These are phyloP conservation scores for Aureobasidium sp. DNA, from an alignment of 2,329 filamentous ascomycete species.

Conservation along the genomic window DNA sequence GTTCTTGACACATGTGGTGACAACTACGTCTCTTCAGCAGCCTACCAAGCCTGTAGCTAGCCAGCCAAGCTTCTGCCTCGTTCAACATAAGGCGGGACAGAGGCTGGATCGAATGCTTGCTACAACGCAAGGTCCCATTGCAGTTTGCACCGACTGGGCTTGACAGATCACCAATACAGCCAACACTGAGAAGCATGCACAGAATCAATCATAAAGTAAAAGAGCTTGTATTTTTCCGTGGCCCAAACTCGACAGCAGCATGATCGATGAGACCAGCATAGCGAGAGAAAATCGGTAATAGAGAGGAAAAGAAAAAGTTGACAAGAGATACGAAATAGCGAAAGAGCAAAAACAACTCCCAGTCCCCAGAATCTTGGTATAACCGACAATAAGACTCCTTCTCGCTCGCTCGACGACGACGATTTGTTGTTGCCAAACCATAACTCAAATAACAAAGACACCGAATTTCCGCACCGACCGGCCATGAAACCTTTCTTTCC, in stretches of 20 bases:
- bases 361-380: constrained; percentile 15
- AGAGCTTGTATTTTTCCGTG: constrained; percentile 10
- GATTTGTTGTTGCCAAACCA: constrained; percentile 12
- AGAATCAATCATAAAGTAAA: background rate
- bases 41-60: background rate
- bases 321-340: constrained; percentile 14
- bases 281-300: background rate
- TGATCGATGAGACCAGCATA: background rate
- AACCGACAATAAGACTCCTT: constrained; percentile 11
- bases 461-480: constrained; percentile 7
- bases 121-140: constrained; percentile 2
- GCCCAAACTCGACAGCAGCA: constrained; percentile 2
- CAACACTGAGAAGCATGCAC: background rate
- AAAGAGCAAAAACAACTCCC: constrained; percentile 12
- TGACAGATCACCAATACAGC: too few species aligned
- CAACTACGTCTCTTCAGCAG: background rate
- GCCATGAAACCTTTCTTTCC: constrained; percentile 15
- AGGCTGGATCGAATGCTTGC: background rate
- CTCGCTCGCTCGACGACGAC: constrained; percentile 14
- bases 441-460: constrained; percentile 11
- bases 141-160: background rate
- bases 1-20: background rate
- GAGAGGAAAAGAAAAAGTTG: background rate
- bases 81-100: background rate
- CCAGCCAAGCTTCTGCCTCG: background rate